phyloP scores from a whole-genome alignment of 257 asterid species.

The Perilla frutescens region DNA sequence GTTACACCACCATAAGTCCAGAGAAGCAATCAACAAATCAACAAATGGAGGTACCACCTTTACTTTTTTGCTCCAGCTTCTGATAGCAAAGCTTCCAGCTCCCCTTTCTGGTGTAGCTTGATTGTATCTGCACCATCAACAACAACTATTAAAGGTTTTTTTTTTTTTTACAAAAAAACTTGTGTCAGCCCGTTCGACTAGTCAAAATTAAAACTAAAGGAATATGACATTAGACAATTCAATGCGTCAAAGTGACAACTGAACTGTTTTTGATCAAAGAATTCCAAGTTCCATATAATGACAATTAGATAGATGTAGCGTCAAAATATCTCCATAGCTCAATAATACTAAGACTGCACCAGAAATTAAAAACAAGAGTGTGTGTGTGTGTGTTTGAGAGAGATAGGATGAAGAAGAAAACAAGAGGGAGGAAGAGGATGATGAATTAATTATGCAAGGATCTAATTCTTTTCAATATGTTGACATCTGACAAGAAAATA shows the following conservation, averaged over 20 bases:
- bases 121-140: conserved; percentile 58
- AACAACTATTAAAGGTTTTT: not conserved
- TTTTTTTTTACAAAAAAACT: not conserved
- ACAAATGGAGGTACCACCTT: not conserved
- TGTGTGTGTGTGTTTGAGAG: not conserved
- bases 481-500: not conserved
- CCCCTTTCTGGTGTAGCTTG: conserved; percentile 65
- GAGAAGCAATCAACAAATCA: not conserved
- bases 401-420: too few relatives aligned
- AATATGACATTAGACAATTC: too few relatives aligned
- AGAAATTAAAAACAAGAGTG: too few relatives aligned
- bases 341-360: too few relatives aligned
- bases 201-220: too few relatives aligned
- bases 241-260: not conserved
- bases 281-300: not conserved
- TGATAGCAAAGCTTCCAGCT: conserved; percentile 67
- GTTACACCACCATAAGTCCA: not conserved
- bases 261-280: not conserved
- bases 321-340: too few relatives aligned
- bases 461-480: not conserved
- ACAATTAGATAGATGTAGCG: not conserved
- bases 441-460: not conserved
- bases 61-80: conserved; percentile 60
- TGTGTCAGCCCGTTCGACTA: too few relatives aligned
- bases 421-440: too few relatives aligned